A percentile compares a stretch with the other conserved stretches of the same genome.
Conservation (phyloP, 164 flowering plant species). For the Santalum album region DNA sequence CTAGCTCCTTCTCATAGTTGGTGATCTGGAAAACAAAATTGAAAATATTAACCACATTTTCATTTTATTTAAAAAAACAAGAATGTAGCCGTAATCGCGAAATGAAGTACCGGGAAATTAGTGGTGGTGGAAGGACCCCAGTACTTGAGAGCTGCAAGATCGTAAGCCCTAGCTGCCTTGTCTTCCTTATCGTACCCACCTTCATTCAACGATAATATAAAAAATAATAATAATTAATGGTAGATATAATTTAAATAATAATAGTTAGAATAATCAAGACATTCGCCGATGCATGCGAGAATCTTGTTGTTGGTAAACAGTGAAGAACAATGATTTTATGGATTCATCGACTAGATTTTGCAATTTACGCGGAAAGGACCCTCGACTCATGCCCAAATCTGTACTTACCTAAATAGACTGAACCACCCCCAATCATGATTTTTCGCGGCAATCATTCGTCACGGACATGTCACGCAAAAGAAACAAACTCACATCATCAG, state of each 20-base stretch:
- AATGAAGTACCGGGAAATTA: constrained; percentile 69
- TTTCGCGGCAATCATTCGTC: constrained; percentile 22
- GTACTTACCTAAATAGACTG: constrained; percentile 75
- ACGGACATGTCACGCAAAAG: constrained; percentile 17
- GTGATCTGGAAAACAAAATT: too few species aligned
- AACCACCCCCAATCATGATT: constrained; percentile 16
- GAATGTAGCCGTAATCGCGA: too few species aligned
- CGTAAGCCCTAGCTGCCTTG: constrained; percentile 87
- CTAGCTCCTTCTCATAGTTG: constrained; percentile 69
- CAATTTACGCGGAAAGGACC: too few species aligned
- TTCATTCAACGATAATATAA: constrained; percentile 13
- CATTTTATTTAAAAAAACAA: too few species aligned
- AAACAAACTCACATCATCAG: constrained; percentile 8
- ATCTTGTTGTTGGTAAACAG: constrained; percentile 2
- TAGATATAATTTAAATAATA: too few species aligned
- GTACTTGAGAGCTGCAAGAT: constrained; percentile 86
- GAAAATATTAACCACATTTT: too few species aligned
- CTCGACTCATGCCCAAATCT: too few species aligned
- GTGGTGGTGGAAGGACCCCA: constrained; percentile 86
- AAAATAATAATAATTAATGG: neutral
- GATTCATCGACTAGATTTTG: too few species aligned
- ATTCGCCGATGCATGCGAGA: constrained; percentile 4
- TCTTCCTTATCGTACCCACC: constrained; percentile 95
- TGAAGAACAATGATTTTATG: constrained; percentile 11
- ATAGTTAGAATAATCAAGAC: too few species aligned